Base-by-base conservation (phyloP, 768 basidiomycete genomes). In the Tulasnella sp. region DNA sequence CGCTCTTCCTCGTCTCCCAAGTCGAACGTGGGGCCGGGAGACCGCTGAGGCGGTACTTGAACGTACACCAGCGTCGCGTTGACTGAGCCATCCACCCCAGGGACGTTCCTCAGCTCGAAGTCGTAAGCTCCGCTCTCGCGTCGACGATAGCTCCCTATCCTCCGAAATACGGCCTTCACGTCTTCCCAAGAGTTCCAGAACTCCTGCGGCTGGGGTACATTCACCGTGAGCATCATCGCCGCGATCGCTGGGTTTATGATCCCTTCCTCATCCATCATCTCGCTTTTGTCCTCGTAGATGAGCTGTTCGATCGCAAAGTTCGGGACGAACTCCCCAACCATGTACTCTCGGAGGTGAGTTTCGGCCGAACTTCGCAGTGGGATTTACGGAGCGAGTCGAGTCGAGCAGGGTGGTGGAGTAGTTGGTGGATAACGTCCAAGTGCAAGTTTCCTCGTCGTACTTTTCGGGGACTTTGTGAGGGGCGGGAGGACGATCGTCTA, bases 1-100 rank as follows among this genome's bases (percentile, higher is more conserved):
- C 17, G 47, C 47, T 19, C 26, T 52, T 52, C 47, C 17, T 52
- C 47, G 11, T 52, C 47, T 17, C n/a, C 42, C 42, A 52, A 19
- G 47, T 5, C 8, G 47, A 52, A 52, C 14, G 17, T n/a, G n/a
- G n/a, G 5, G 2, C 26, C 47, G 9, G 14, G 9, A 7, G 47
- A 52, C 26, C 26, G n/a, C 47, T 22, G 47, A 52, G 83, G 84
- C 17, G 92, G 92, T 8, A 94, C 87, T 78, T 95, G 92, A 19
- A 92, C 83, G 78, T 94, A 95, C 0, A 89, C 90, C 72, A 95
- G 80, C 73, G 84, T 86, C 1, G 88, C 88, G 81, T 92, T 91
- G 77, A 94, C 92, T 8, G 94, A 89, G 75, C 84, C 88, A 72
- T 93, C 85, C 1, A 94, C 79, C 73, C 90, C 91, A 7, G 92